Evolutionary conservation across 257 asterid genomes (phyloP).

Genomic region (Rauvolfia tetraphylla): DNA sequence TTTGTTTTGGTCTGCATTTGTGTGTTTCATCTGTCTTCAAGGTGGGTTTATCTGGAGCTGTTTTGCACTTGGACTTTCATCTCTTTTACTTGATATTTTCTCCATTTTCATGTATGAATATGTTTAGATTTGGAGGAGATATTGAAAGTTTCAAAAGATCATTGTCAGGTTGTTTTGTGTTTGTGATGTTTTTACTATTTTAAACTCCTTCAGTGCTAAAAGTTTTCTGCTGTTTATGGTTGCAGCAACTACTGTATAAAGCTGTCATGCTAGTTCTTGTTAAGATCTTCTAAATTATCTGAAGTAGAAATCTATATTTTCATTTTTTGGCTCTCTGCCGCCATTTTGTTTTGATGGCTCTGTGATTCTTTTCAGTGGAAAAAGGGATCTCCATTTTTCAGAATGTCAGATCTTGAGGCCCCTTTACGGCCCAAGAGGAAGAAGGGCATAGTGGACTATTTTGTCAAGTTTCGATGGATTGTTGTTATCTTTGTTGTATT

Average conservation of each 20-base stretch:
- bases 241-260: background rate
- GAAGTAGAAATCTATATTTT: background rate
- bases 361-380: background rate
- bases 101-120: background rate
- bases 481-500: constrained; percentile 79
- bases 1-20: background rate
- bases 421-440: constrained; percentile 94
- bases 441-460: constrained; percentile 77
- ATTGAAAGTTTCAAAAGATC: background rate
- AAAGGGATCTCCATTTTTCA: constrained; percentile 8
- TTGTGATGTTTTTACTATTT: background rate
- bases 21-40: background rate
- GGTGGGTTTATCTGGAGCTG: background rate
- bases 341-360: background rate
- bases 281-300: background rate
- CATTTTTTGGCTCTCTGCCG: background rate
- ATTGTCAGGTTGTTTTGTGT: background rate
- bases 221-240: background rate
- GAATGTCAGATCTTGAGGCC: constrained; percentile 86
- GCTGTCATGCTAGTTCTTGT: background rate
- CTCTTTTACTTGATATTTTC: background rate
- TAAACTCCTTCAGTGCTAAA: background rate
- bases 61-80: background rate
- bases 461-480: constrained; percentile 86
- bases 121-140: background rate